Evolutionary conservation across 2,329 filamentous ascomycete species (phyloP), one percentile per base, ranked within the genome.

Genomic region (Stachybotrys chartarum): DNA sequence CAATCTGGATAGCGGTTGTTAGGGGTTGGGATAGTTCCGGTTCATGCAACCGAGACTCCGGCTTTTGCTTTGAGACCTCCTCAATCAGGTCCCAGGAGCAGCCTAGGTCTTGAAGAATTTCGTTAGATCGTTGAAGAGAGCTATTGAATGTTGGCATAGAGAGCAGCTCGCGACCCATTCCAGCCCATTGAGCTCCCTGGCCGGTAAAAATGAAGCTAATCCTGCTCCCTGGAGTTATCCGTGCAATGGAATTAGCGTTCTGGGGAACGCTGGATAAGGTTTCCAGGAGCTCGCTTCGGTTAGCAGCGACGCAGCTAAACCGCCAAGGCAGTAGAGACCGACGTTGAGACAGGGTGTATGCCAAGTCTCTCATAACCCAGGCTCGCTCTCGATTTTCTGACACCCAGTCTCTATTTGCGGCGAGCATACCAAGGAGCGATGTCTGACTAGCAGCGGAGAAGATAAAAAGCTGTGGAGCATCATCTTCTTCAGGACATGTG

Each of bases 131-230:
- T 24, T 50, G 39, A 12, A 56, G 31, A 30, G 54, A 53, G 14
- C 42, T 24, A 11, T 30, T 50, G 30, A 54, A 55, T 17, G 14
- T 32, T 18, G 48, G 17, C 17, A 54, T 52, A 0, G 35, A 17
- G 31, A 62, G 57, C 39, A 70, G 62, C 60, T 68, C 67, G 7
- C 61, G 59, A 47, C 68, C 68, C 68, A 70, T 68, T 44, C 51
- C 60, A 35, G 54, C 42, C 62, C 62, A 68, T 55, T 68, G 66
- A n/a, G 66, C 68, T 18, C 68, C 68, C 54, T 70, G 68, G 17
- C 68, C 68, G 8, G 66, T 70, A 56, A 71, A 64, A 32, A 64
- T 59, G 42, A 68, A 66, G 3, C 51, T 58, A 16, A 64, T 42
- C 2, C 42, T 50, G 31, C 16, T 14, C 16, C 39, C 47, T 16